Percentiles rank a stretch among this genome's conserved stretches.
Conservation (phyloP, 768 basidiomycete genomes). For the Tremella mesenterica region DNA sequence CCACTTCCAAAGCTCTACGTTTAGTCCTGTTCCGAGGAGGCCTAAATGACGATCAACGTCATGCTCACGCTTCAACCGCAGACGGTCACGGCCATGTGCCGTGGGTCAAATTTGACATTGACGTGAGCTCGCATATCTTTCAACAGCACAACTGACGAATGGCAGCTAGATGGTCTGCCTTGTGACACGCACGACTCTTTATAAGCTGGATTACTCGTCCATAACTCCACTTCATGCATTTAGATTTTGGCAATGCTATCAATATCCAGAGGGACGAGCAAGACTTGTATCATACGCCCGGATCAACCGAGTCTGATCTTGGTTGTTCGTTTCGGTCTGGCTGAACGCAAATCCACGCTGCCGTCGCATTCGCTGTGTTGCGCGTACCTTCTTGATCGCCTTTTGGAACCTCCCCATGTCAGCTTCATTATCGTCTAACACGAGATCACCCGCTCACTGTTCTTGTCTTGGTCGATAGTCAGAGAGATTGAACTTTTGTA, state of each 20-base stretch:
- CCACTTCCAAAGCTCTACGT: slow-evolving; percentile 31
- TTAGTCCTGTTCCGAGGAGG: slow-evolving; percentile 35
- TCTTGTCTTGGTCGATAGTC: slow-evolving; percentile 95
- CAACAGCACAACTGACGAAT: slow-evolving; percentile 2
- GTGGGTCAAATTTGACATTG: slow-evolving; percentile 39
- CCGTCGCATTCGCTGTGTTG: slow-evolving; percentile 90
- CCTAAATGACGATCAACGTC: slow-evolving; percentile 28
- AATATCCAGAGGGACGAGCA: slow-evolving; percentile 41
- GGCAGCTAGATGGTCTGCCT: slow-evolving; percentile 22
- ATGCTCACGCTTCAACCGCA: slow-evolving; percentile 21
- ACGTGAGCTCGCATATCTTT: slow-evolving; percentile 22
- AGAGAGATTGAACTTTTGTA: slow-evolving; percentile 98
- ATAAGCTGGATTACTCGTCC: too few species aligned
- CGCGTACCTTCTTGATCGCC: slow-evolving; percentile 99
- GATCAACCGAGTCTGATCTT: slow-evolving; percentile 63
- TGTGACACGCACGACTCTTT: slow-evolving; percentile 13
- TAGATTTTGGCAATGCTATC: not conserved
- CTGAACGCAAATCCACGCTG: slow-evolving; percentile 97
- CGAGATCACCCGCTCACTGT: slow-evolving; percentile 52
- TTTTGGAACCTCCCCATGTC: slow-evolving; percentile 70
- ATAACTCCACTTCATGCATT: slow-evolving; percentile 8
- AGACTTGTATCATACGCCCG: slow-evolving; percentile 47
- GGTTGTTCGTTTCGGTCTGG: slow-evolving; percentile 79
- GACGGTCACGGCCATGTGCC: slow-evolving; percentile 12
- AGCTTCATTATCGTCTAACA: not conserved